These are phyloP conservation scores for Coemansia biformis DNA, from an alignment of 192 early-diverging fungal species.

Conservation along the genomic window DNA sequence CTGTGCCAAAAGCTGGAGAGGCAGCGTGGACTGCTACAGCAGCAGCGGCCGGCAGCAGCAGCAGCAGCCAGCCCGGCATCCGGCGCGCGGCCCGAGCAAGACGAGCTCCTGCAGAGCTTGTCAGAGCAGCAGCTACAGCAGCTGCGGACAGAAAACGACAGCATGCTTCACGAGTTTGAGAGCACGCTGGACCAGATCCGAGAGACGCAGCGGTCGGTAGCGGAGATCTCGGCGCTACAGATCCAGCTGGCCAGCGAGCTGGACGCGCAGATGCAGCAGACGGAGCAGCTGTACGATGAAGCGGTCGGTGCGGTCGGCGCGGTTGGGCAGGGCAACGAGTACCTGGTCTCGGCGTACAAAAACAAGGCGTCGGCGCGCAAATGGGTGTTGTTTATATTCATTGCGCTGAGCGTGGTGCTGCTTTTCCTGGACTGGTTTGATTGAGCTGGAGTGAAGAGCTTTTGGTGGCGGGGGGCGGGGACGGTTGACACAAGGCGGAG, in stretches of 20 bases:
- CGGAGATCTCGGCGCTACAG: slow-evolving; percentile 70
- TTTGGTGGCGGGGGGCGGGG: too few species aligned
- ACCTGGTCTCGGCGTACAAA: slow-evolving; percentile 59
- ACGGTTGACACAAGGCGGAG: too few species aligned
- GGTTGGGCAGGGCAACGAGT: slow-evolving; percentile 63
- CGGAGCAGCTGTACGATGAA: slow-evolving; percentile 66
- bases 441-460: slow-evolving; percentile 11
- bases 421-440: slow-evolving; percentile 79
- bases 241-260: slow-evolving; percentile 67
- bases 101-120: slow-evolving; percentile 54
- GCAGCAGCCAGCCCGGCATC: neutral
- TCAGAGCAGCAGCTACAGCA: slow-evolving; percentile 53
- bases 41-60: slow-evolving; percentile 11
- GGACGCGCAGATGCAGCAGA: slow-evolving; percentile 64
- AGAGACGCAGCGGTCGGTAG: slow-evolving; percentile 57
- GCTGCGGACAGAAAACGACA: slow-evolving; percentile 63
- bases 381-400: slow-evolving; percentile 66
- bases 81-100: neutral
- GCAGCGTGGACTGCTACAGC: slow-evolving; percentile 46
- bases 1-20: slow-evolving; percentile 63
- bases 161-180: slow-evolving; percentile 66
- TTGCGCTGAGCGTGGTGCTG: slow-evolving; percentile 65
- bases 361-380: slow-evolving; percentile 64
- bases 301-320: slow-evolving; percentile 60
- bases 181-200: slow-evolving; percentile 62